Base-by-base conservation (phyloP, 2,329 filamentous ascomycete species). In the Colletotrichum abscissum region DNA sequence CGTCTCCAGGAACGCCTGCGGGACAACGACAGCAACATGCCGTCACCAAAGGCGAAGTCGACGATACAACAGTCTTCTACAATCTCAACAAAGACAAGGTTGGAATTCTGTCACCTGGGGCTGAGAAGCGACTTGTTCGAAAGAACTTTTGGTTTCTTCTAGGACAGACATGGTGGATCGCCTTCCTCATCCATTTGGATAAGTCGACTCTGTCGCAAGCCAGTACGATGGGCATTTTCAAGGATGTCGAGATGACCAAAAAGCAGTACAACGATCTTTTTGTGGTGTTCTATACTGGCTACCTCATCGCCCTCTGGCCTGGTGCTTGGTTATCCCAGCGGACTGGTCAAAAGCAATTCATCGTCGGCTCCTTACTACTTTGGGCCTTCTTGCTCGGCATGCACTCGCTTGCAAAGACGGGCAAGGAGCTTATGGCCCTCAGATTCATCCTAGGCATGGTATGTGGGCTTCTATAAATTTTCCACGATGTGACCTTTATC, bases 121-220 rank as follows among this genome's bases (percentile, higher is more conserved):
- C 54, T 58, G 59, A 69, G 8, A 60, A 26, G 11, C 71, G 58
- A 16, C 52, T 78, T 22, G 74, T 64, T 49, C 75, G 70, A 59
- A 77, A 76, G 54, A 77, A 77, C 74, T 77, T 78, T 54, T 78
- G 77, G 77, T 77, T 75, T 55, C 71, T 78, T 7, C 54, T 78
- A 12, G 59, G 52, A 19, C 76, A 78, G 73, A 78, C 77, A 4
- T 56, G 26, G 54, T 56, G 54, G 54, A 56, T 56, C 12, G 54
- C 54, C 5, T 78, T 78, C 58, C 64, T 78, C n/a, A 78, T 78
- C 60, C 77, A 78, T 63, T 67, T 78, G 6, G 77, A 78, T 74
- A 77, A 78, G 60, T 78, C 77, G 22, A 78, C 77, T 0, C 74
- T 78, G 2, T 75, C 75, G 1, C 74, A 75, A 58, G 77, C 77